These are phyloP conservation scores for Gossypium ekmanianum DNA, from an alignment of 345 rosid species.

Conservation along the genomic window DNA sequence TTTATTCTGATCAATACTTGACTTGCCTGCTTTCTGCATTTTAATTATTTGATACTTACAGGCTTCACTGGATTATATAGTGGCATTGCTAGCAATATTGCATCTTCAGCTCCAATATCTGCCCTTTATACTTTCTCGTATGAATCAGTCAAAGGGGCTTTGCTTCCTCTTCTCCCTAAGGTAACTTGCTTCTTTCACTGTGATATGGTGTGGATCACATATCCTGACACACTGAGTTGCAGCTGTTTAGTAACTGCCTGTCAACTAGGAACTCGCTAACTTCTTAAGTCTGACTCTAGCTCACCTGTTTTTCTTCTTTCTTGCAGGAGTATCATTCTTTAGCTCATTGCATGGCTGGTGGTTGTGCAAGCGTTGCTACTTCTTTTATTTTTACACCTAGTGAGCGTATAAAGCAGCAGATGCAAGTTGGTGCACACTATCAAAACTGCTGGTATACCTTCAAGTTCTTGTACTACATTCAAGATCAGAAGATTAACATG, in stretches of 20 bases:
- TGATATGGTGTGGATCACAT: neutral
- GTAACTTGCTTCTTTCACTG: slow-evolving; percentile 27
- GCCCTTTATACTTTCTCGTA: slow-evolving; percentile 84
- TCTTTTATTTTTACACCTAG: slow-evolving; percentile 89
- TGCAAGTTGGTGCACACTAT: slow-evolving; percentile 90
- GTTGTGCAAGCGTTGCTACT: slow-evolving; percentile 86
- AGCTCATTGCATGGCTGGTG: slow-evolving; percentile 86
- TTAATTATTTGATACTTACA: slow-evolving; percentile 29
- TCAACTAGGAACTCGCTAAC: neutral
- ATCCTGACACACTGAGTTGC: neutral
- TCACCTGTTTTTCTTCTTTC: slow-evolving; percentile 2
- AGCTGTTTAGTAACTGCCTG: neutral
- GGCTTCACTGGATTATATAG: slow-evolving; percentile 82
- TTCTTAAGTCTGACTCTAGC: slow-evolving; percentile 3
- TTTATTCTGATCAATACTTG: neutral
- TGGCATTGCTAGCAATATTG: slow-evolving; percentile 77
- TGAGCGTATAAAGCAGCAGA: slow-evolving; percentile 90
- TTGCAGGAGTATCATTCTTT: slow-evolving; percentile 72
- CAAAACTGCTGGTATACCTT: slow-evolving; percentile 67
- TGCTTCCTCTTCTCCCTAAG: slow-evolving; percentile 78
- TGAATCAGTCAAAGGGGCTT: slow-evolving; percentile 75
- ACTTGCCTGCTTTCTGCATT: neutral
- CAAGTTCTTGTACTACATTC: neutral
- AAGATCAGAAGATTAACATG: neutral
- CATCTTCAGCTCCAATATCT: slow-evolving; percentile 92